A percentile compares a stretch with the other conserved stretches of the same genome.
These are phyloP conservation scores for Eucalyptus albens DNA, from an alignment of 345 rosid genomes.

Conservation along the genomic window DNA sequence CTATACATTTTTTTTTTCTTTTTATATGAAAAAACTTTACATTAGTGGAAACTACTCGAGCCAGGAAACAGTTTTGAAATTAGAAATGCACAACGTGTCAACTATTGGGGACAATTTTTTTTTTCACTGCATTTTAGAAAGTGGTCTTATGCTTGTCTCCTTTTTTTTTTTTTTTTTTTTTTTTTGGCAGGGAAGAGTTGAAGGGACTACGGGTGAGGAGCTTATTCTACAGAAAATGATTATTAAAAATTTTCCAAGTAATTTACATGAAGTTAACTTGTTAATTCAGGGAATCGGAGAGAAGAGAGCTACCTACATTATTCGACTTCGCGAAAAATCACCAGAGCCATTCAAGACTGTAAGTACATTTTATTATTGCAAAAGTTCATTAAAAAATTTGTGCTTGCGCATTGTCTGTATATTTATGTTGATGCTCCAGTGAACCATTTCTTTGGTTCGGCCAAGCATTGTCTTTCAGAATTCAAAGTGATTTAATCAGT, in stretches of 20 bases:
- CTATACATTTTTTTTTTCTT: not conserved
- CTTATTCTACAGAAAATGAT: not conserved
- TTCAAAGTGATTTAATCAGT: not conserved
- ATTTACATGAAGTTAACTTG: not conserved
- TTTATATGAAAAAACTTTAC: not conserved
- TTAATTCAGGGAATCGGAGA: slow-evolving; percentile 68
- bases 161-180: not conserved
- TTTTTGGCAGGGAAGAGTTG: slow-evolving; percentile 45
- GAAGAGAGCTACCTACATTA: slow-evolving; percentile 58
- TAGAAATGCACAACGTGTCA: not conserved
- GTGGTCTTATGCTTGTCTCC: not conserved
- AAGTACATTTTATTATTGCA: not conserved
- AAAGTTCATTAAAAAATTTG: not conserved
- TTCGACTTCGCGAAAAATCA: slow-evolving; percentile 49
- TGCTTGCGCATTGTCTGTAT: not conserved
- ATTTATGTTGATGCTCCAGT: not conserved
- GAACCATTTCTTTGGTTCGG: not conserved
- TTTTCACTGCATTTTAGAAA: not conserved
- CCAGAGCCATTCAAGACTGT: slow-evolving; percentile 59
- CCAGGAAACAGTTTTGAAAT: not conserved
- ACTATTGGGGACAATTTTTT: not conserved
- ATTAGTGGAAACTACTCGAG: not conserved
- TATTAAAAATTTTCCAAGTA: not conserved
- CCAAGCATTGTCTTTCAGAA: not conserved
- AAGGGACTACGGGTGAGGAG: slow-evolving; percentile 61